Conservation (phyloP, 805 yeast genomes). For the Hanseniaspora guilliermondii region DNA sequence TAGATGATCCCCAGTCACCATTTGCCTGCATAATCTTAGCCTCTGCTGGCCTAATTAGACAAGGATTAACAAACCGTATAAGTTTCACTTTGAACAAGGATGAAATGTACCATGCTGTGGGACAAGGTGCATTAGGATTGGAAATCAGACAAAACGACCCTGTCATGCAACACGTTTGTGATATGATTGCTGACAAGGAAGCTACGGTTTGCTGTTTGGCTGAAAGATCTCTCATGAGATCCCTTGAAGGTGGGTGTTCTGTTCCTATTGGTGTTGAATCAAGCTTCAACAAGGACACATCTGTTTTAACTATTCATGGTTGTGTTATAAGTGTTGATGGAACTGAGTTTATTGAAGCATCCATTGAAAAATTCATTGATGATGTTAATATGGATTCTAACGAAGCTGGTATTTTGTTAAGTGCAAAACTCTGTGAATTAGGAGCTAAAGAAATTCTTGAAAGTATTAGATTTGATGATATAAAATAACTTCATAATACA, state of each 20-base stretch:
- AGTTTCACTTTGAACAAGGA: constrained; percentile 57
- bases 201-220: constrained; percentile 71
- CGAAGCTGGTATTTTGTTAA: constrained; percentile 56
- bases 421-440: constrained; percentile 46
- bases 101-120: constrained; percentile 89
- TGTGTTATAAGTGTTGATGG: constrained; percentile 84
- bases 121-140: constrained; percentile 95
- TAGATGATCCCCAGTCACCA: constrained; percentile 57
- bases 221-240: constrained; percentile 75
- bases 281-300: constrained; percentile 35
- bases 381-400: constrained; percentile 40
- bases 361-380: constrained; percentile 22
- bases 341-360: constrained; percentile 48
- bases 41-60: constrained; percentile 76
- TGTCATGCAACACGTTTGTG: constrained; percentile 45
- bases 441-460: constrained; percentile 83
- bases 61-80: constrained; percentile 62
- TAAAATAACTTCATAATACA: constrained; percentile 4
- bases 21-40: constrained; percentile 75
- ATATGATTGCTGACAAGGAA: constrained; percentile 49
- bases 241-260: constrained; percentile 93
- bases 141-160: constrained; percentile 69
- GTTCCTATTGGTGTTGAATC: constrained; percentile 90
- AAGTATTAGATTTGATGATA: constrained; percentile 57
- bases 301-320: constrained; percentile 45